phyloP scores from a whole-genome alignment of 2,329 filamentous ascomycete genomes.

The Plectosphaerella cucumerina region DNA sequence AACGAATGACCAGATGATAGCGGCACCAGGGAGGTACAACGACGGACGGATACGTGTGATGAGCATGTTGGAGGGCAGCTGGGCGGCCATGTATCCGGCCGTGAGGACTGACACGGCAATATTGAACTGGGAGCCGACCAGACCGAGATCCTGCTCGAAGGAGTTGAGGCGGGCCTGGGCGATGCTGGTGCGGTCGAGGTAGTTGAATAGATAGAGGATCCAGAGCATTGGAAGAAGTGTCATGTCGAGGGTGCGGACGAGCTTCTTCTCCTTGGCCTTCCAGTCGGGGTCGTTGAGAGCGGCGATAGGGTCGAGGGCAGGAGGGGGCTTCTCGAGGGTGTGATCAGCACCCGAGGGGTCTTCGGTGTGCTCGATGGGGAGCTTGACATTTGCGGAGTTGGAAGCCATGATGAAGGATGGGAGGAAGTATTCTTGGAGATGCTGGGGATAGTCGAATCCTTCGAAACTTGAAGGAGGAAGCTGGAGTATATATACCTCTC shows the following conservation, averaged over 20 bases:
- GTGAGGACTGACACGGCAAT: slow-evolving; percentile 9
- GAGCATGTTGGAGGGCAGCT: slow-evolving; percentile 14
- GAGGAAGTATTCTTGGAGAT: no score
- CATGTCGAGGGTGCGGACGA: slow-evolving; percentile 15
- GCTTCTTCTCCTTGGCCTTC: slow-evolving; percentile 7
- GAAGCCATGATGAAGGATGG: no score
- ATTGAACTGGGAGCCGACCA: slow-evolving; percentile 11
- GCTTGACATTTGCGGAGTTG: no score
- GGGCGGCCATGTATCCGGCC: slow-evolving; percentile 13
- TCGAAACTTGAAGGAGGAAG: no score
- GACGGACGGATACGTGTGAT: background rate
- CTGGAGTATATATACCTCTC: no score
- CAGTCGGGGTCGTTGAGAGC: slow-evolving; percentile 12
- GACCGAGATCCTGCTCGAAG: slow-evolving; percentile 9
- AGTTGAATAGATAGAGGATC: slow-evolving; percentile 18
- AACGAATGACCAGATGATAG: slow-evolving; percentile 16
- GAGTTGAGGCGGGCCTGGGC: slow-evolving; percentile 7
- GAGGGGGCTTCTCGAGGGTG: no score
- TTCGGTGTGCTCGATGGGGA: no score
- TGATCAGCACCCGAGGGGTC: no score
- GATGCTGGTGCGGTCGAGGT: slow-evolving; percentile 9
- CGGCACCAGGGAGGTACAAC: slow-evolving; percentile 1
- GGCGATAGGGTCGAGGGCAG: no score
- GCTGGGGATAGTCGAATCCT: no score
- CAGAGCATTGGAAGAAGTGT: slow-evolving; percentile 16